These are phyloP conservation scores for Mortierella sp. DNA, from an alignment of 371 early-diverging fungal species.

Conservation along the genomic window DNA sequence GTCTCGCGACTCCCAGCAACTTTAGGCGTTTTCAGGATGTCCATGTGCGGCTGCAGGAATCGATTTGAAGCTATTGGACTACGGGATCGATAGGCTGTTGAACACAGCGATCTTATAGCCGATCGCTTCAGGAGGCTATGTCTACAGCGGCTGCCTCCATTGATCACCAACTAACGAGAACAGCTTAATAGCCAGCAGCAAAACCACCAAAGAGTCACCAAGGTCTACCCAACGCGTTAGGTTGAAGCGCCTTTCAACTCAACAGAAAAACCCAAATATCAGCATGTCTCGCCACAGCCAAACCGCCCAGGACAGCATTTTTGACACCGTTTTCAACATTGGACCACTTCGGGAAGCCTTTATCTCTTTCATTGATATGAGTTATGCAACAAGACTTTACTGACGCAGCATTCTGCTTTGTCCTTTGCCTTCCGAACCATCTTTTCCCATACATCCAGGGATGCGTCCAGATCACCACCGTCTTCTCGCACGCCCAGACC, in stretches of 20 bases:
- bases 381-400: not conserved
- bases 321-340: not conserved
- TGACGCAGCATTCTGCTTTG: not conserved
- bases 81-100: not conserved
- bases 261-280: not conserved
- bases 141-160: not conserved
- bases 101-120: not conserved
- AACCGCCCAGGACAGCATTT: not conserved
- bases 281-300: not conserved
- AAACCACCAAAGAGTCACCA: too few relatives aligned
- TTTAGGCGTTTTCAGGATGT: not conserved
- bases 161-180: not conserved
- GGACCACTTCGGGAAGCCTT: not conserved
- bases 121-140: not conserved
- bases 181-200: not conserved
- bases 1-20: conserved; percentile 15
- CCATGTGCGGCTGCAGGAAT: not conserved
- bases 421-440: not conserved
- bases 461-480: conserved; percentile 98
- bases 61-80: not conserved
- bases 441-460: conserved; percentile 60
- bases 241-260: not conserved
- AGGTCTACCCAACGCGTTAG: not conserved
- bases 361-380: not conserved
- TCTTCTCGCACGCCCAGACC: conserved; percentile 99